These are phyloP conservation scores for Carpinus viminea DNA, from an alignment of 306 rosid species.

Conservation along the genomic window DNA sequence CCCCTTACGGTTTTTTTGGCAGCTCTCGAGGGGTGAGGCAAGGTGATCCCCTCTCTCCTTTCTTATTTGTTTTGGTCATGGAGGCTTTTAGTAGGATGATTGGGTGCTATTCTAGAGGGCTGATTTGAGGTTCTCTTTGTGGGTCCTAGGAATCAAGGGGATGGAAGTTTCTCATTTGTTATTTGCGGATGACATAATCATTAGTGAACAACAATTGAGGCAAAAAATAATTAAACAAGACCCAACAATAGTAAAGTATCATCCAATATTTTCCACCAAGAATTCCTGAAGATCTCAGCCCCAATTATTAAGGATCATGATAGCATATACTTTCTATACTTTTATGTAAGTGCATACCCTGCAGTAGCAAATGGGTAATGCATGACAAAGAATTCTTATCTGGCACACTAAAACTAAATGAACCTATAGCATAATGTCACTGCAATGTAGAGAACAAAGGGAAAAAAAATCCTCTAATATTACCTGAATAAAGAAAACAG, in stretches of 20 bases:
- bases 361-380: slow-evolving; percentile 6
- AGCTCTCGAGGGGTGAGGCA: too few relatives aligned
- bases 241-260: not conserved
- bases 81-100: too few relatives aligned
- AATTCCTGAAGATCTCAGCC: not conserved
- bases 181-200: too few relatives aligned
- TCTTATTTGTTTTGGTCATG: too few relatives aligned
- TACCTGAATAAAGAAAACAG: slow-evolving; percentile 93
- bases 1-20: too few relatives aligned
- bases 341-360: not conserved
- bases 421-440: slow-evolving; percentile 11
- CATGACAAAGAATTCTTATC: not conserved
- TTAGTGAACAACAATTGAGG: not conserved
- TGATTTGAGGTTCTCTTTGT: too few relatives aligned
- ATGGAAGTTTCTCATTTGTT: too few relatives aligned
- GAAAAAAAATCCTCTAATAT: not conserved
- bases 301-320: not conserved
- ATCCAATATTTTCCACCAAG: not conserved
- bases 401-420: not conserved
- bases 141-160: too few relatives aligned
- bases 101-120: too few relatives aligned
- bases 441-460: slow-evolving; percentile 16
- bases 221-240: not conserved
- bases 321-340: not conserved
- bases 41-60: too few relatives aligned